Base-by-base conservation (phyloP, 352 stramenopile genomes). In the Phytopythium sindhum region DNA sequence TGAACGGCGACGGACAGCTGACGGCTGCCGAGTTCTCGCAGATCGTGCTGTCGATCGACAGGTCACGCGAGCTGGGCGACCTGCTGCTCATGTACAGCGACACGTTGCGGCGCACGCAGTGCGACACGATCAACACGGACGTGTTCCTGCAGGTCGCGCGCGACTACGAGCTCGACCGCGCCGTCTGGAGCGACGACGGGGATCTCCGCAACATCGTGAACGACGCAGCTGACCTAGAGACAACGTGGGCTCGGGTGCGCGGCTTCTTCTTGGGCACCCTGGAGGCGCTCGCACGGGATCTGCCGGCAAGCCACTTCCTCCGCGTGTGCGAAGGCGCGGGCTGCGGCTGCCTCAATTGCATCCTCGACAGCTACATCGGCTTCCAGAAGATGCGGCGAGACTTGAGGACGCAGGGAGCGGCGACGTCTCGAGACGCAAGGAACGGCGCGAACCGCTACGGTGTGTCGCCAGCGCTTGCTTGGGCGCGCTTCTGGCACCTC, bases 1-100 rank as follows among this genome's bases (percentile, higher is more conserved):
- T 92, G 45, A 91, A 94, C 61, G 86, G 84, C 35, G 86, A 94
- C 63, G 86, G 86, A 0, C 70, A 91, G 51, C 67, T 94, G 47
- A 92, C 84, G 19, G 86, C 77, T 0, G 84, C 82, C 6, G 84
- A 94, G 62, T 94, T 94, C 55, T 81, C 79, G 14, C 81, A 90
- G 28, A 94, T 94, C 58, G 80, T 94, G 47, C 68, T 90, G 28
- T 78, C 79, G 2, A 94, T 94, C 64, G 86, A 95, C 64, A 77
- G 78, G 23, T 74, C 73, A 2, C 74, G 82, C 0, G 83, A 93
- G 26, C 56, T 84, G 0, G 81, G 70, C 23, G 86, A 93, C 37
- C 84, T 93, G 35, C 55, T 95, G 31, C 69, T 91, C 31, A 90
- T 95, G 81, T 93, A 91, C 70, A 89, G 78, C 60, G 86, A 95